phyloP scores from a whole-genome alignment of 805 yeast species.

The Kazachstania taianensis region DNA sequence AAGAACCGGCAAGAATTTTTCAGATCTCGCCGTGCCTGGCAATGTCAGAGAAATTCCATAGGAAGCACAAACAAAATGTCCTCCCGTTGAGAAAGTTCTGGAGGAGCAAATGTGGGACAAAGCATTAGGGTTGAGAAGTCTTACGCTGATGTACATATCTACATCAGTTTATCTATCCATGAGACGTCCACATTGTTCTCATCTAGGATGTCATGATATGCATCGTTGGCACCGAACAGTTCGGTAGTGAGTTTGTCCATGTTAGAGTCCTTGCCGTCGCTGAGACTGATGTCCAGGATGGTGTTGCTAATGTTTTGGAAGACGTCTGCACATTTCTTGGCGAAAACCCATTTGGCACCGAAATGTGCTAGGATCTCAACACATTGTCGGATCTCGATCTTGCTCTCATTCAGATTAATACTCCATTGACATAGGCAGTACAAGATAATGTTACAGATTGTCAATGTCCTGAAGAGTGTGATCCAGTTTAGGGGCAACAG shows the following conservation, averaged over 20 bases:
- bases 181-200: conserved; percentile 38
- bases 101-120: too few species aligned
- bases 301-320: conserved; percentile 36
- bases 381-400: conserved; percentile 37
- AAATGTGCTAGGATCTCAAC: conserved; percentile 38
- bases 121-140: too few species aligned
- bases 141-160: too few species aligned
- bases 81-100: too few species aligned
- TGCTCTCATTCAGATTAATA: conserved; percentile 36
- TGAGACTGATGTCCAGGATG: conserved; percentile 35
- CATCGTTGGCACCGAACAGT: conserved; percentile 35
- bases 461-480: conserved; percentile 36
- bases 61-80: too few species aligned
- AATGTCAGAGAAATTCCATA: too few species aligned
- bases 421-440: conserved; percentile 39
- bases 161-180: conserved; percentile 29
- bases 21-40: too few species aligned
- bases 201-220: conserved; percentile 37
- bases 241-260: conserved; percentile 34
- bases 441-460: conserved; percentile 38
- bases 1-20: too few species aligned
- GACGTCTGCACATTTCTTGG: conserved; percentile 35
- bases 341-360: conserved; percentile 39
- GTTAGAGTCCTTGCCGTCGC: conserved; percentile 31
- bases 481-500: conserved; percentile 42